Percentiles rank a stretch among this genome's conserved stretches.
Evolutionary conservation across 768 basidiomycete genomes (phyloP).

Genomic region (Boletus rubescentipes): DNA sequence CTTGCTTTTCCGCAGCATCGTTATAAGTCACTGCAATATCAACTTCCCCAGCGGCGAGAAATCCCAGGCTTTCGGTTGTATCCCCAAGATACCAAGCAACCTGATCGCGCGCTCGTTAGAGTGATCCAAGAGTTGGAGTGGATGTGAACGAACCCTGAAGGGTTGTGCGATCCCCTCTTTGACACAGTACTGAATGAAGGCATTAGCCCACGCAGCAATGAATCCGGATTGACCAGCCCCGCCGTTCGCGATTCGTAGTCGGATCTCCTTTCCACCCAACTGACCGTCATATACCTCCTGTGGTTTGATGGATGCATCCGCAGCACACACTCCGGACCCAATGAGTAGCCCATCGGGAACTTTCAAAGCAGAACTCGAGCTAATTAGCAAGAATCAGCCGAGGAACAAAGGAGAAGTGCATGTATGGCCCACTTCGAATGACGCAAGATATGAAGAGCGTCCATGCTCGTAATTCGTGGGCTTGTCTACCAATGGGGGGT

Average conservation of each 20-base stretch:
- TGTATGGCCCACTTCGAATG: conserved; percentile 3
- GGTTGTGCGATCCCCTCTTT: conserved; percentile 30
- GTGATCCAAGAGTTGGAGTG: conserved; percentile 1
- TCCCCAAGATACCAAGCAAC: conserved; percentile 59
- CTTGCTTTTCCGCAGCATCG: conserved; percentile 46
- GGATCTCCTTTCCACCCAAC: conserved; percentile 32
- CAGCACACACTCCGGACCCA: background rate
- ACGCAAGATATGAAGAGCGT: background rate
- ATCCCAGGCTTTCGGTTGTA: conserved; percentile 49
- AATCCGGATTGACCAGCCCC: conserved; percentile 54
- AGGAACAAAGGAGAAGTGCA: background rate
- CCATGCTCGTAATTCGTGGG: background rate
- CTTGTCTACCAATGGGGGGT: background rate
- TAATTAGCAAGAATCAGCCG: background rate
- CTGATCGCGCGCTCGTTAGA: conserved; percentile 25
- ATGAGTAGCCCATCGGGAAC: conserved; percentile 1
- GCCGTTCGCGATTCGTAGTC: conserved; percentile 48
- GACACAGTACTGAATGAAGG: conserved; percentile 38
- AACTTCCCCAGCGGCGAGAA: conserved; percentile 41
- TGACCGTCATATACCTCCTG: conserved; percentile 42
- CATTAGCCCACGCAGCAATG: conserved; percentile 46
- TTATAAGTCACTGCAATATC: conserved; percentile 57
- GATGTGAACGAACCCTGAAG: conserved; percentile 31
- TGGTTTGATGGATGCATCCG: conserved; percentile 12
- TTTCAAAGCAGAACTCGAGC: background rate